phyloP scores from a whole-genome alignment of 768 basidiomycete species.

The Trametes punicea region DNA sequence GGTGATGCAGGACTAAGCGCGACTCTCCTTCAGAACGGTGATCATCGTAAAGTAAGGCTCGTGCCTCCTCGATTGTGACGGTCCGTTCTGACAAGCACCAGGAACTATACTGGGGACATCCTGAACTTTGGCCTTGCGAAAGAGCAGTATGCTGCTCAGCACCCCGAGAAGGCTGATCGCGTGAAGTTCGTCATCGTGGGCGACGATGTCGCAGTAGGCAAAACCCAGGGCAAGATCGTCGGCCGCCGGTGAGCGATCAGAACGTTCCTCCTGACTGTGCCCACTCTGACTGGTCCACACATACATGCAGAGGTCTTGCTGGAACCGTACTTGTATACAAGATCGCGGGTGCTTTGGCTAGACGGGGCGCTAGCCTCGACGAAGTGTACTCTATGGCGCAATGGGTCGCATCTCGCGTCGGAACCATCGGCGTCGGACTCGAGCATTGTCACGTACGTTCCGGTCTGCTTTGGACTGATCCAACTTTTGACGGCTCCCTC shows the following conservation, averaged over 20 bases:
- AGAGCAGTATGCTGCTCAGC: conserved; percentile 72
- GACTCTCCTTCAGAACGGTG: conserved; percentile 49
- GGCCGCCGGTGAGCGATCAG: conserved; percentile 58
- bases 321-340: conserved; percentile 87
- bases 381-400: conserved; percentile 66
- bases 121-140: conserved; percentile 90
- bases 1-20: not conserved
- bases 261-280: not conserved
- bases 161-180: conserved; percentile 62
- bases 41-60: conserved; percentile 74
- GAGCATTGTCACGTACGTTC: conserved; percentile 80
- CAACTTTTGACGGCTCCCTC: not conserved
- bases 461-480: not conserved
- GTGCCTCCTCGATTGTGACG: not conserved
- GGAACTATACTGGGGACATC: conserved; percentile 88
- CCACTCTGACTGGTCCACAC: not conserved
- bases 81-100: conserved; percentile 28
- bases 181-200: conserved; percentile 81
- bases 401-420: conserved; percentile 63
- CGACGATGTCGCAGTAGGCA: conserved; percentile 87
- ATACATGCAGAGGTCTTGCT: conserved; percentile 61
- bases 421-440: conserved; percentile 81
- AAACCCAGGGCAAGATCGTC: conserved; percentile 76
- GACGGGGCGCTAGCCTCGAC: conserved; percentile 61
- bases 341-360: conserved; percentile 80